A percentile compares a stretch with the other conserved stretches of the same genome.
Conservation (phyloP, 306 rosid genomes). For the Corylus americana region DNA sequence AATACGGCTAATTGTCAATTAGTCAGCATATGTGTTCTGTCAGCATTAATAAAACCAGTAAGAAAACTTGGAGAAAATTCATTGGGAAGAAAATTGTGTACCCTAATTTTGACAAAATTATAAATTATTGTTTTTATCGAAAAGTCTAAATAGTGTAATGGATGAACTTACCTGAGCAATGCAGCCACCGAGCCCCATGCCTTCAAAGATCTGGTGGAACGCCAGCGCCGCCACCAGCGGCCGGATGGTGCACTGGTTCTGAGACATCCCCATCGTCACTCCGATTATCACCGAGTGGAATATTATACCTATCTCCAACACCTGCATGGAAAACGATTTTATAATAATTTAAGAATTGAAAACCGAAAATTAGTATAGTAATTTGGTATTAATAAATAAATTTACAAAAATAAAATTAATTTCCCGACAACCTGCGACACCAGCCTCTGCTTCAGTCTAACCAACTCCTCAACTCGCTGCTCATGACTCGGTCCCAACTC, state of each 20-base stretch:
- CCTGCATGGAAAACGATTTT: slow-evolving; percentile 38
- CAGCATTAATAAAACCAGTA: too few relatives aligned
- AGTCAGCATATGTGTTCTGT: too few relatives aligned
- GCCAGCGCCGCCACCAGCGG: slow-evolving; percentile 90
- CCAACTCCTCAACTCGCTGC: slow-evolving; percentile 34
- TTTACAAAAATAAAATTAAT: too few relatives aligned
- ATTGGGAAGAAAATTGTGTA: too few relatives aligned
- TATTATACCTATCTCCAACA: slow-evolving; percentile 85
- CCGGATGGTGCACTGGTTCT: slow-evolving; percentile 81
- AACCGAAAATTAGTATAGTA: too few relatives aligned
- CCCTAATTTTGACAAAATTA: too few relatives aligned
- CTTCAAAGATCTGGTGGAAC: slow-evolving; percentile 93
- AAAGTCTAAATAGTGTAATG: too few relatives aligned
- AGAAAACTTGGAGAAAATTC: too few relatives aligned
- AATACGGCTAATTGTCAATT: too few relatives aligned
- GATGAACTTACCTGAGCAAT: slow-evolving; percentile 73
- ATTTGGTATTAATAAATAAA: too few relatives aligned
- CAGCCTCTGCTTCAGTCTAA: slow-evolving; percentile 67
- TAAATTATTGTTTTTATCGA: too few relatives aligned
- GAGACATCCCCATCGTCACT: slow-evolving; percentile 94
- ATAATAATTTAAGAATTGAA: too few relatives aligned
- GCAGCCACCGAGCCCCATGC: slow-evolving; percentile 97
- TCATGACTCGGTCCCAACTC: slow-evolving; percentile 19
- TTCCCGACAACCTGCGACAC: slow-evolving; percentile 82
- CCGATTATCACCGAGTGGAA: slow-evolving; percentile 92